Evolutionary conservation across 768 basidiomycete genomes (phyloP).

Genomic region (Serendipita sp.): DNA sequence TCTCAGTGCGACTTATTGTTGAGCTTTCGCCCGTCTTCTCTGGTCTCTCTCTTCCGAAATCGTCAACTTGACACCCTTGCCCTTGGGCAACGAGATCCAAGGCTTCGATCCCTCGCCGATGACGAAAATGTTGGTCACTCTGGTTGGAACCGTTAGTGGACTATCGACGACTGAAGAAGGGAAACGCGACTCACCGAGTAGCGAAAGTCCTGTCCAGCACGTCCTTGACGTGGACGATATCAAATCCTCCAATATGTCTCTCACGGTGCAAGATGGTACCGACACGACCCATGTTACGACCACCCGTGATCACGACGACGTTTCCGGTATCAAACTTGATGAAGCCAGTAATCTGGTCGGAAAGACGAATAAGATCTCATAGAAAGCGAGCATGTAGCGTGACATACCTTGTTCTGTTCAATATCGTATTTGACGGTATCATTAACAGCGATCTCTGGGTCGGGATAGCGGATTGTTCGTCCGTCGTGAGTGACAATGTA

Average conservation of each 20-base stretch:
- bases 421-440: conserved; percentile 97
- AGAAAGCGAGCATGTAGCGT: not conserved
- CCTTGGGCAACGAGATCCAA: conserved; percentile 92
- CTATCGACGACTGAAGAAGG: not conserved
- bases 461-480: conserved; percentile 98
- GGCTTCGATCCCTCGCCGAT: conserved; percentile 92
- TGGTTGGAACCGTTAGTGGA: conserved; percentile 17
- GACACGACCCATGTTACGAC: conserved; percentile 98
- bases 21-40: conserved; percentile 62
- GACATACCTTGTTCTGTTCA: conserved; percentile 76
- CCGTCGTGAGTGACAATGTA: conserved; percentile 98
- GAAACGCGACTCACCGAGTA: conserved; percentile 54
- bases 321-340: conserved; percentile 97
- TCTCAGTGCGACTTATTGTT: conserved; percentile 30
- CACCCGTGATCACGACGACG: conserved; percentile 94
- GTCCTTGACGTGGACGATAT: conserved; percentile 97
- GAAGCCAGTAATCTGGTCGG: conserved; percentile 29
- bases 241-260: conserved; percentile 96
- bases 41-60: conserved; percentile 93
- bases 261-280: conserved; percentile 93
- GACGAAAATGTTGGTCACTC: conserved; percentile 94
- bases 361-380: conserved; percentile 15
- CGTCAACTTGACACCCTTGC: conserved; percentile 94
- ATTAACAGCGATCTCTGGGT: conserved; percentile 87
- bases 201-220: conserved; percentile 90